Percentiles rank a stretch among this genome's conserved stretches.
phyloP scores from a whole-genome alignment of 1,284 basidiomycete genomes.

The Ustilago shanxiensis region DNA sequence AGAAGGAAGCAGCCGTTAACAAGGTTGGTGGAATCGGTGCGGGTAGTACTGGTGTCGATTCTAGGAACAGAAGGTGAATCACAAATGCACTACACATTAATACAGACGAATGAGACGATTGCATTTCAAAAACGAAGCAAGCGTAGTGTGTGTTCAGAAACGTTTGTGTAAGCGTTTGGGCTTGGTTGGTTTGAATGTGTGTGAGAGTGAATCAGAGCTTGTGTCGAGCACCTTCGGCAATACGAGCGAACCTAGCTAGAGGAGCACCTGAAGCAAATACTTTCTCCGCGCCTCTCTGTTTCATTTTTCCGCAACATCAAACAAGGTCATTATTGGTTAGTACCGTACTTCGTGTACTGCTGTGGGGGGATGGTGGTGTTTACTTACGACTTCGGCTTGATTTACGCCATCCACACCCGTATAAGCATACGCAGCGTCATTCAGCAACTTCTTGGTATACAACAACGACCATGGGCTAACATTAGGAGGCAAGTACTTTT shows the following conservation, averaged over 20 bases:
- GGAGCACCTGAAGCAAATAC: slow-evolving; percentile 53
- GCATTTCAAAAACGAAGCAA: slow-evolving; percentile 6
- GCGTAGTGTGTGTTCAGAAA: too few species aligned
- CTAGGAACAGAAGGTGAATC: slow-evolving; percentile 47
- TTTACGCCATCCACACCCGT: slow-evolving; percentile 41
- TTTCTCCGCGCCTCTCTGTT: slow-evolving; percentile 50
- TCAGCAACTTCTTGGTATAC: slow-evolving; percentile 56
- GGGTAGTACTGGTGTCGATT: slow-evolving; percentile 50
- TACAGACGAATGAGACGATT: neutral
- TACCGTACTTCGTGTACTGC: neutral
- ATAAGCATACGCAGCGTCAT: slow-evolving; percentile 49
- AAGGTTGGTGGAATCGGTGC: slow-evolving; percentile 50
- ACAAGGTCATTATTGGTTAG: too few species aligned
- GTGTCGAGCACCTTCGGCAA: slow-evolving; percentile 53
- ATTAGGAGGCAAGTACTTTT: slow-evolving; percentile 48
- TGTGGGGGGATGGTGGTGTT: neutral
- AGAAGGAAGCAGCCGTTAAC: slow-evolving; percentile 76
- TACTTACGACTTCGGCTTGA: slow-evolving; percentile 53
- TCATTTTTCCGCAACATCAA: too few species aligned
- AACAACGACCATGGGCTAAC: slow-evolving; percentile 49
- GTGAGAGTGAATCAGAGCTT: slow-evolving; percentile 35
- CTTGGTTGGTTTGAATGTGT: too few species aligned
- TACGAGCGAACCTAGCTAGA: slow-evolving; percentile 37
- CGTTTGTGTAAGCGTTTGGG: too few species aligned
- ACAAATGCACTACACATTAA: neutral